phyloP scores from a whole-genome alignment of 306 rosid genomes.

The Ormosia emarginata region DNA sequence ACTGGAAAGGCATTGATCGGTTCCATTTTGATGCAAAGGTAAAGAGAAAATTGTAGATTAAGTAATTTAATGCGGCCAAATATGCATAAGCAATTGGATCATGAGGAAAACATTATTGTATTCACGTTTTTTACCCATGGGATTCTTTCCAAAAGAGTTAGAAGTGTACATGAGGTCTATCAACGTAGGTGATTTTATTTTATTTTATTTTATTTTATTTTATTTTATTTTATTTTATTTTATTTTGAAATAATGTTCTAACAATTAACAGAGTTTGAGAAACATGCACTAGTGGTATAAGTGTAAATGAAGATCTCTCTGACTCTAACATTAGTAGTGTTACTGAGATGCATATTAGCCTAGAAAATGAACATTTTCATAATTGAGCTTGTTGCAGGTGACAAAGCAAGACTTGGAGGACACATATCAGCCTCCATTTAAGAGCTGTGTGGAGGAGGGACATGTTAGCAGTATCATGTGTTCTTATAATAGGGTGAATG shows the following conservation, averaged over 20 bases:
- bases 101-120: neutral
- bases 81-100: neutral
- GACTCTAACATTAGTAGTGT: neutral
- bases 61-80: neutral
- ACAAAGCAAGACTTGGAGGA: slow-evolving; percentile 83
- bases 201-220: neutral
- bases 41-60: neutral
- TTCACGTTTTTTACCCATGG: neutral
- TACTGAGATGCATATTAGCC: neutral
- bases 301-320: neutral
- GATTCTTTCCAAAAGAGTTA: neutral
- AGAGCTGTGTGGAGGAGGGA: slow-evolving; percentile 72
- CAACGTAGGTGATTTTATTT: neutral
- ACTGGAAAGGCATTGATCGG: slow-evolving; percentile 71
- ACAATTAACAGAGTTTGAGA: neutral
- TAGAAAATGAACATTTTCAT: neutral
- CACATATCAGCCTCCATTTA: slow-evolving; percentile 76
- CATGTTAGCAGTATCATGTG: slow-evolving; percentile 92
- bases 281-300: neutral
- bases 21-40: slow-evolving; percentile 82
- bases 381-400: slow-evolving; percentile 40
- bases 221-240: neutral
- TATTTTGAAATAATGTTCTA: neutral
- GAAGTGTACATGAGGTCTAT: neutral
- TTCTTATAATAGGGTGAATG: slow-evolving; percentile 80